Evolutionary conservation across 495 filamentous ascomycete species (phyloP), one percentile per base, ranked within the genome.

Genomic region (Annulohypoxylon nitens): DNA sequence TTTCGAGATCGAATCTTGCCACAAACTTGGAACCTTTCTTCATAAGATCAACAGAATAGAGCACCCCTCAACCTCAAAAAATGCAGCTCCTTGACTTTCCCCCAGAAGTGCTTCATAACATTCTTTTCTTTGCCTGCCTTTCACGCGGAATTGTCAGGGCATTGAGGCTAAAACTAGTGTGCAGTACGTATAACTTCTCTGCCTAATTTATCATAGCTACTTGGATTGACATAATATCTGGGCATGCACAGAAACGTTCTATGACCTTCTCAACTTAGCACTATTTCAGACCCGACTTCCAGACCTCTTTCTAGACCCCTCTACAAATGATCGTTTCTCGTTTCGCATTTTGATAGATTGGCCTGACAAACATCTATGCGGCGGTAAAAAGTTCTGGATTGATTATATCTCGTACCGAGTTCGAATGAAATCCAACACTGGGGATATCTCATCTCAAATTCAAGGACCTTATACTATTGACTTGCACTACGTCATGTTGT

Each of bases 331-430:
- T 23, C 20, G 20, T 23, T 23, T 23, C 20, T 23, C 20, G 20
- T 23, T 1, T 23, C 20, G 1, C 20, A 10, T 8, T 41, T 14
- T 11, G 11, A 45, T 16, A 45, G 14, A 25, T 25, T 59, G 55
- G 55, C 36, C 34, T 14, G 43, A 6, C 4, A 23, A 4, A 1
- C 12, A 59, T 4, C 10, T 1, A 7, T 23, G 12, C 12, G 57
- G 57, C 0, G 34, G 6, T 18, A 10, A 60, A 7, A 30, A 12
- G 4, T 60, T 60, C 12, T 60, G 57, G 57, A 20, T 43, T 43
- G 34, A 8, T 37, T 60, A 60, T 37, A 8, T 60, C n/a, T 5
- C 12, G 18, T 60, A 60, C 43, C 36, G 37, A 4, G 57, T 60
- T 43, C 57, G 34, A 43, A 30, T 30, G 30, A 30, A 30, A 30